Evolutionary conservation across 805 yeast species (phyloP), one percentile per base, ranked within the genome.

Genomic region (Hanseniaspora valbyensis): DNA sequence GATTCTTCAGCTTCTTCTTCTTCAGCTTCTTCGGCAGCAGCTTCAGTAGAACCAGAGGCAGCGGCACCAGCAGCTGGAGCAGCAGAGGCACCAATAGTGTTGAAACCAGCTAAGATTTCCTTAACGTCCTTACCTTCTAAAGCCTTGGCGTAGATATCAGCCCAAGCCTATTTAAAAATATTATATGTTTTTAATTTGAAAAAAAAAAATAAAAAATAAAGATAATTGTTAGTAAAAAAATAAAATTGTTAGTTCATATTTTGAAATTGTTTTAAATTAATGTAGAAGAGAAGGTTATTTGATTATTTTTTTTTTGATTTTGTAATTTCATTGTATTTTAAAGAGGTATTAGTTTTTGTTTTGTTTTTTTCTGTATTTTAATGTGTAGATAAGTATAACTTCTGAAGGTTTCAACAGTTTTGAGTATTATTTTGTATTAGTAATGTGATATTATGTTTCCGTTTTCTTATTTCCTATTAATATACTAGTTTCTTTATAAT

Each of bases 61-160:
- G 68, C 73, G 58, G 72, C 72, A 56, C 71, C 72, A 58, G 69
- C 70, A 59, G 56, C 55, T 29, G 53, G 45, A 53, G 69, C 68
- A 61, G 71, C 72, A 22, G 50, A 39, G 40, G 53, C 49, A 61
- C 69, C 69, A 57, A 70, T 73, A 58, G 76, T 71, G 55, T 71
- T 66, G 68, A 75, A 74, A 71, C 73, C 76, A 62, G 71, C 69
- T 69, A 83, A 75, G 68, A 81, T 73, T 60, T 78, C 78, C 71
- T 78, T 75, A 67, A 83, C 74, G 74, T 83, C 76, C 70, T 80
- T 81, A 68, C 85, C 84, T 65, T 80, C 85, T 66, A 83, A 75
- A 69, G 90, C 92, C 73, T 81, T 80, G 64, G 90, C 83, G 71
- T 73, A 83, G 62, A 81, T 78, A 62, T 79, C 83, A 66, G 87